Evolutionary conservation across 805 yeast genomes (phyloP).

Genomic region (Henningerozyma blattae): DNA sequence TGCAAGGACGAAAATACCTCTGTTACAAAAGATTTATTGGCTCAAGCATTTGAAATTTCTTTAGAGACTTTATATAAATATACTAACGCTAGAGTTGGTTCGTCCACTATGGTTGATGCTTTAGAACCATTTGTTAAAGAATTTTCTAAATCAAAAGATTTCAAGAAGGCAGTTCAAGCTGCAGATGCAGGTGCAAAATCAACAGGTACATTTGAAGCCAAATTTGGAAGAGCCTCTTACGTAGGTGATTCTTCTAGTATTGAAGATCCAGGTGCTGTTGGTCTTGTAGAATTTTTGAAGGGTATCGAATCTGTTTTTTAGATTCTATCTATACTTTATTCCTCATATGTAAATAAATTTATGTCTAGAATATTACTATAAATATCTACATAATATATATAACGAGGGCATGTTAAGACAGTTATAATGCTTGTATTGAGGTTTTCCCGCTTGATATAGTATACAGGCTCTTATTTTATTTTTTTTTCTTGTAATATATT

Average conservation of each 20-base stretch:
- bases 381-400: too few species aligned
- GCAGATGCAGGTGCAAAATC: slow-evolving; percentile 66
- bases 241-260: slow-evolving; percentile 61
- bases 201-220: slow-evolving; percentile 67
- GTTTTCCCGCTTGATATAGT: too few species aligned
- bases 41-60: slow-evolving; percentile 44
- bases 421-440: too few species aligned
- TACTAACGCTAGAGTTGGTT: slow-evolving; percentile 82
- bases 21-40: slow-evolving; percentile 27
- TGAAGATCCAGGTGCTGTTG: slow-evolving; percentile 95
- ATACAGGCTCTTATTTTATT: too few species aligned
- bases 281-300: slow-evolving; percentile 46
- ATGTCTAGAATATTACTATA: too few species aligned
- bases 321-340: too few species aligned
- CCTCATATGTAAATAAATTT: too few species aligned
- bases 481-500: too few species aligned
- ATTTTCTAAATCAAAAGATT: slow-evolving; percentile 38
- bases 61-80: slow-evolving; percentile 67
- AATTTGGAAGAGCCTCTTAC: slow-evolving; percentile 89
- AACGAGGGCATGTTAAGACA: too few species aligned
- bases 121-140: slow-evolving; percentile 74
- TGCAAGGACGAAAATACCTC: slow-evolving; percentile 16
- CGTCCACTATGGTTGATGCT: slow-evolving; percentile 81
- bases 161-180: slow-evolving; percentile 50
- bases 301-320: slow-evolving; percentile 27